Evolutionary conservation across 164 flowering plant species (phyloP).

Genomic region (Saururus chinensis): DNA sequence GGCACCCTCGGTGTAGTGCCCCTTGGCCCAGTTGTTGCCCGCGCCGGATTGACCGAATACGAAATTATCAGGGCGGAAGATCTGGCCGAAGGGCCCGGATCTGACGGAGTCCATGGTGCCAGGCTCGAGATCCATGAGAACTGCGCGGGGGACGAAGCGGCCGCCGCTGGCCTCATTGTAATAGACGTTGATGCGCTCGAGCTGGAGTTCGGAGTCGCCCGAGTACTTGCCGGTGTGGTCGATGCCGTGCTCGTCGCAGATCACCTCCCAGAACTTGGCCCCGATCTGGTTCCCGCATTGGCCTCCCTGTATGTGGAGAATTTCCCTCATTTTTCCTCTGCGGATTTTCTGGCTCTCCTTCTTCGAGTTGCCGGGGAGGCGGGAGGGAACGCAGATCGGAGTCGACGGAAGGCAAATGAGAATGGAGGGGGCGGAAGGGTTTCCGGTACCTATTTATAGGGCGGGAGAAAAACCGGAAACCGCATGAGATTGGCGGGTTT

Average conservation of each 20-base stretch:
- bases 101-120: slow-evolving; percentile 17
- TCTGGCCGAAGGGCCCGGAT: slow-evolving; percentile 14
- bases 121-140: slow-evolving; percentile 16
- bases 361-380: background rate
- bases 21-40: slow-evolving; percentile 18
- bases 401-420: background rate
- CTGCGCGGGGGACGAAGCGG: slow-evolving; percentile 15
- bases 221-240: slow-evolving; percentile 11
- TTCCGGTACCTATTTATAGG: background rate
- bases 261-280: slow-evolving; percentile 19
- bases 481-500: background rate
- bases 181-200: slow-evolving; percentile 15
- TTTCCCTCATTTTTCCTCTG: slow-evolving; percentile 11
- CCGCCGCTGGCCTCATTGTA: slow-evolving; percentile 18
- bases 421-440: background rate
- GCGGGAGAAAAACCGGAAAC: slow-evolving; percentile 1
- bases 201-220: slow-evolving; percentile 13
- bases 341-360: slow-evolving; percentile 10
- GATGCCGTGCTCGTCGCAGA: slow-evolving; percentile 18
- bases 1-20: slow-evolving; percentile 16
- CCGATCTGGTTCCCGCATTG: slow-evolving; percentile 18
- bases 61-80: slow-evolving; percentile 15
- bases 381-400: background rate
- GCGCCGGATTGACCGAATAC: slow-evolving; percentile 16
- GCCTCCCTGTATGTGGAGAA: slow-evolving; percentile 15